Base-by-base conservation (phyloP, 805 yeast species). In the Candida taoyuanica region DNA sequence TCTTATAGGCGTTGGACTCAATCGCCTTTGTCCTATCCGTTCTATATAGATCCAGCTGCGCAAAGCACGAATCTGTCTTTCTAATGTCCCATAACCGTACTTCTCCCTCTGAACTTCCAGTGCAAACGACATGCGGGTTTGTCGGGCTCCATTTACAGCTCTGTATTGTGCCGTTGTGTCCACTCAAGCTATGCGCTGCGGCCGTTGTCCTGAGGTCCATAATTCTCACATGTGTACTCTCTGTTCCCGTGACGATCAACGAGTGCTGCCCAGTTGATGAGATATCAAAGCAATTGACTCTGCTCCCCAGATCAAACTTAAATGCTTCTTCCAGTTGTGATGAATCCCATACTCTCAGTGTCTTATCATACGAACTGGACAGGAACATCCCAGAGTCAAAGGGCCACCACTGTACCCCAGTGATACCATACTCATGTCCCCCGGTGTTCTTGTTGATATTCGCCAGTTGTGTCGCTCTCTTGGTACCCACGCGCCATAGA, bases 31-130 rank as follows among this genome's bases (percentile, higher is more conserved):
- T 48, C 21, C 44, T 53, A 32, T 62, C 65, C 1, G 78, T 70
- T 14, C 70, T 61, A 29, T 68, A 59, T 65, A 76, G 65, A 53
- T 86, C 89, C 41, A 86, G 59, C 13, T 78, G 68, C 31, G 78
- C 70, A 17, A 85, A 58, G 50, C 86, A 81, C 25, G 82, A 72
- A 14, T 69, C 67, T 17, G 85, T 74, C 33, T 83, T 63, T 33
- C 98, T 63, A 9, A 87, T 72, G 56, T 89, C 98, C 97, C 97
- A 89, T 0, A 89, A 55, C 36, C 84, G 71, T 7, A 84, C 79
- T 32, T 80, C 80, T 0, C 97, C 96, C 49, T 82, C 86, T 14
- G 76, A 71, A 16, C 91, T 88, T 1, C 95, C 96, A 4, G 87
- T 71, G 0, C 89, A 88, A 2, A 89, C 63, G 4, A 83, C 44